Evolutionary conservation across 2,329 filamentous ascomycete genomes (phyloP), one percentile per base, ranked within the genome.

Genomic region (Plectosphaerella sp.): DNA sequence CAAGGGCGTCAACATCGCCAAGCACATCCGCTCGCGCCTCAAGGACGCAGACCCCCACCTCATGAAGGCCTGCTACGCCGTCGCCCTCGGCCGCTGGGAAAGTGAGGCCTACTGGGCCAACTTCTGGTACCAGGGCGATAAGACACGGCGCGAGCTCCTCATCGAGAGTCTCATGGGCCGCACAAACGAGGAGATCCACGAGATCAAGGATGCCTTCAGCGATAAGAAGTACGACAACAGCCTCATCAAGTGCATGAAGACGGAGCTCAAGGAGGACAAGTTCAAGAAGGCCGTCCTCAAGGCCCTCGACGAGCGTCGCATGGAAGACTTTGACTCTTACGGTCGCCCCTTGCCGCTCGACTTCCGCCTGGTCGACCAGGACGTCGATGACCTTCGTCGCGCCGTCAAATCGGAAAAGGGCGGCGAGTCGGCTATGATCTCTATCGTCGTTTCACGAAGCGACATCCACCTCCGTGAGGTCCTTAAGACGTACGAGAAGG

Each of bases 101-200:
- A 87, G 86, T 60, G 94, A 99, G 68, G 90, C 91, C 0, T 96
- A 96, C 76, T 99, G 94, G 92, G 91, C 93, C 54, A 97, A 97
- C 68, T 96, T 91, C 70, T 97, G 91, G 86, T 97, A 97, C 72
- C 93, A 97, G 65, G 86, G 87, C 37, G 88, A 93, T 68, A 89
- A 87, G 62, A 89, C 86, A 8, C 82, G 91, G 3, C 84, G 92
- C 6, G 93, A 97, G 69, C 78, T 99, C 36, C 80, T 99, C 50
- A 97, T 97, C 61, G 94, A 99, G 70, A 84, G 86, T 6, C 79
- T 99, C 18, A 96, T 97, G 84, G 94, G 94, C 0, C 84, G 92
- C 6, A 84, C 85, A 25, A 97, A 97, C 67, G 77, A 82, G n/a
- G 94, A 97, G 64, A 89, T 97, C 56, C 79, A 82, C 11, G 78